Evolutionary conservation across 306 rosid genomes (phyloP), one percentile per base, ranked within the genome.

Genomic region (Castanea sativa): DNA sequence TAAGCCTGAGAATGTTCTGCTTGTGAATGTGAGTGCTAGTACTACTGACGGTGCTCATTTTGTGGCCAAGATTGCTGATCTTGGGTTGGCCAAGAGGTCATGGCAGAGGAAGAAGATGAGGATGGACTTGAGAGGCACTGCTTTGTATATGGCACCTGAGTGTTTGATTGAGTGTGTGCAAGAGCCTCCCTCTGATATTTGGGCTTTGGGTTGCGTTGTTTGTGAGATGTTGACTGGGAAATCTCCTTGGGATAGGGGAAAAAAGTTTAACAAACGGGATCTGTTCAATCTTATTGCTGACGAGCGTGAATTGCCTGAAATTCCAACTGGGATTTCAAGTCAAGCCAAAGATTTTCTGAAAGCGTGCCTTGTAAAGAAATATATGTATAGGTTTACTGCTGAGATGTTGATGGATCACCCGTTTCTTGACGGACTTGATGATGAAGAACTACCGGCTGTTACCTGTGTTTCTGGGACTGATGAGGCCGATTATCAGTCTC

Each of bases 151-250:
- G 78, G 77, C 87, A 5, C 84, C 84, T 0, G 84, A 84, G 71
- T 55, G 76, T 9, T 53, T 84, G 38, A 32, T 71, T 18, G 27
- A 71, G 16, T 2, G 43, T 32, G 49, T 61, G 1, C 84, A 80
- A 14, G 81, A 65, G 15, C 57, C 77, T 9, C 14, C 79, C 4
- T 55, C 81, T 9, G 87, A 84, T 76, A 80, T 84, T 56, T 84
- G 87, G 87, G 83, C 87, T 2, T 67, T 80, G 11, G 84, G 84
- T 10, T 80, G 84, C 6, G 9, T 76, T 33, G 84, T 80, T 8
- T 60, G 81, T 5, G 71, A 84, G 74, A 84, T 84, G 87, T 78
- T 80, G 2, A 76, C 76, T 6, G 79, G 81, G 3, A 63, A 65
- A 20, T 16, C 52, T 1, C 76, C 79, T 8, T 80, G 84, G 84